These are phyloP conservation scores for Diacronema lutheri DNA, from an alignment of 78 protist genomes.

Conservation along the genomic window DNA sequence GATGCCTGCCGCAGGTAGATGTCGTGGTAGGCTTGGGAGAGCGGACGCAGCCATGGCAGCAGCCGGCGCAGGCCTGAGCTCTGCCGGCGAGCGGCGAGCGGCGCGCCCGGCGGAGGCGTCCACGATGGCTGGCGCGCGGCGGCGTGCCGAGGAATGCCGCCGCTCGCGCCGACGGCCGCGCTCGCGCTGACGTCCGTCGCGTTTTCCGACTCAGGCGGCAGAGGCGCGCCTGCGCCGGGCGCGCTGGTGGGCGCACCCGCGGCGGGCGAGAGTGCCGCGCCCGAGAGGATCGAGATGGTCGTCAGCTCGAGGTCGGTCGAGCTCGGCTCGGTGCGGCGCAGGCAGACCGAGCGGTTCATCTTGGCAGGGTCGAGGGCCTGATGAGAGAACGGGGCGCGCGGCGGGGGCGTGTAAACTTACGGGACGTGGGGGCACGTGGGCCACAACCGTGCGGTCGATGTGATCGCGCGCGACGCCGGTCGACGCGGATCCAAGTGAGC, in stretches of 20 bases:
- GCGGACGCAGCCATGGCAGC: not conserved
- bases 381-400: not conserved
- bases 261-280: not conserved
- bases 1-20: constrained; percentile 25
- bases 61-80: not conserved
- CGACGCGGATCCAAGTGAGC: too few species aligned
- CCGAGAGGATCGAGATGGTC: not conserved
- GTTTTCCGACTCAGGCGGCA: too few species aligned
- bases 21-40: constrained; percentile 5
- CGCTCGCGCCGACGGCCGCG: not conserved
- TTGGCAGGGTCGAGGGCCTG: constrained; percentile 4
- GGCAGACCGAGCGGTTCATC: constrained; percentile 5
- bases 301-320: constrained; percentile 2
- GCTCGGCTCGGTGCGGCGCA: not conserved
- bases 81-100: too few species aligned
- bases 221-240: not conserved
- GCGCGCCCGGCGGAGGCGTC: too few species aligned
- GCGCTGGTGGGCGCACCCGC: not conserved
- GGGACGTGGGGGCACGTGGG: not conserved
- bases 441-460: too few species aligned
- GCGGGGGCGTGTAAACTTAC: not conserved
- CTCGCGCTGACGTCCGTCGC: too few species aligned
- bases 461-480: too few species aligned
- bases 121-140: too few species aligned
- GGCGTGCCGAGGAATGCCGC: not conserved